Conservation (phyloP, 768 basidiomycete genomes). For the Amanita exitialis region DNA sequence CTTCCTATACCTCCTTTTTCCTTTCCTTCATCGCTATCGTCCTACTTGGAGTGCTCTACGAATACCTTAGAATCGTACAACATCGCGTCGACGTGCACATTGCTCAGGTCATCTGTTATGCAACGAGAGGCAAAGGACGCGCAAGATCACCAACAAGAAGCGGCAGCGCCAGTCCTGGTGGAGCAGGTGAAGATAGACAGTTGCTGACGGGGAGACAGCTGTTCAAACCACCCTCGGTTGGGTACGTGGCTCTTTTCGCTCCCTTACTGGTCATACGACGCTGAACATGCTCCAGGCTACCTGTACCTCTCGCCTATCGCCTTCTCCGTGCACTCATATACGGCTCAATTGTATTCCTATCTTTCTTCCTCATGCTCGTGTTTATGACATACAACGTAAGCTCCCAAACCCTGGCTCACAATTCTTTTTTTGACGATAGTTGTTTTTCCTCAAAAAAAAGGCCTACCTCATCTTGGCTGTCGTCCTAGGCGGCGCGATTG, state of each 20-base stretch:
- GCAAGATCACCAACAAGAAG: constrained; percentile 6
- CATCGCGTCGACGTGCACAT: constrained; percentile 49
- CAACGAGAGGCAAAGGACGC: constrained; percentile 37
- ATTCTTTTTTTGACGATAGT: background rate
- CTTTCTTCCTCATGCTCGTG: constrained; percentile 89
- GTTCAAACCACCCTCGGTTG: constrained; percentile 19
- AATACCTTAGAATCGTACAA: constrained; percentile 65
- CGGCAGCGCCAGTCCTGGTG: constrained; percentile 15
- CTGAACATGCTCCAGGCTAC: constrained; percentile 23
- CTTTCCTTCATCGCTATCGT: constrained; percentile 59
- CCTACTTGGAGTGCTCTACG: constrained; percentile 62
- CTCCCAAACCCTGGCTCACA: constrained; percentile 2
- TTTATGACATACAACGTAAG: constrained; percentile 96
- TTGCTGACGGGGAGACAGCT: constrained; percentile 39
- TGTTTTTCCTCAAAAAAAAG: constrained; percentile 26
- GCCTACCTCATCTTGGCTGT: constrained; percentile 81
- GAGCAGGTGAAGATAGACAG: constrained; percentile 28
- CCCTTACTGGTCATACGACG: background rate
- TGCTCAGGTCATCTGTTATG: constrained; percentile 32
- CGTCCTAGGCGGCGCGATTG: constrained; percentile 71
- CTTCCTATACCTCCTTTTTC: constrained; percentile 42
- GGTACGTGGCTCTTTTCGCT: constrained; percentile 31
- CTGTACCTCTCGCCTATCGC: constrained; percentile 40
- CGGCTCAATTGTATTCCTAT: constrained; percentile 65
- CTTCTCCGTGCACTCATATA: constrained; percentile 60